Evolutionary conservation across 176 grass and related monocot genomes (phyloP).

Genomic region (Carex littledalei): DNA sequence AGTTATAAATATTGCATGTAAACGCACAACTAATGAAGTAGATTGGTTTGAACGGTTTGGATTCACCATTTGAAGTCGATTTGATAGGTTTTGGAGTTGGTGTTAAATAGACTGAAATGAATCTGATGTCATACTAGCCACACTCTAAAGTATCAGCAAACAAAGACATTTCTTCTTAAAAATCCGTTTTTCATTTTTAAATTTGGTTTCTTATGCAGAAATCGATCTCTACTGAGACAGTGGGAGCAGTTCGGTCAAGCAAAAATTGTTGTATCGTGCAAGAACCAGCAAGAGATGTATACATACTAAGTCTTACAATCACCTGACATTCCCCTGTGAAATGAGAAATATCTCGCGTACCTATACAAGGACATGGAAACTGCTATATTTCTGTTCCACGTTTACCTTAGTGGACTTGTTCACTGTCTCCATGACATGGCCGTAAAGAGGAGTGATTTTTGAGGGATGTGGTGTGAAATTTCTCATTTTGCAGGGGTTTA

Average conservation of each 20-base stretch:
- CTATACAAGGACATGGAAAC: neutral
- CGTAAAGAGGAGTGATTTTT: neutral
- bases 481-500: neutral
- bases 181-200: neutral
- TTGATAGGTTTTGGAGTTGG: too few relatives aligned
- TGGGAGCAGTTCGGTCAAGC: slow-evolving; percentile 95
- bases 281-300: slow-evolving; percentile 98
- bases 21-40: too few relatives aligned
- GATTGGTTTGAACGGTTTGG: too few relatives aligned
- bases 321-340: neutral
- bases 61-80: too few relatives aligned
- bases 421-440: neutral
- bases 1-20: too few relatives aligned
- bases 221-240: slow-evolving; percentile 64
- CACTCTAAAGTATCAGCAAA: neutral
- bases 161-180: neutral
- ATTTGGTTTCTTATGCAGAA: slow-evolving; percentile 36
- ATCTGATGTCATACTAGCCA: too few relatives aligned
- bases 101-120: too few relatives aligned
- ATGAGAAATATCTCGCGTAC: neutral
- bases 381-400: neutral
- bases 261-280: slow-evolving; percentile 94
- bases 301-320: neutral
- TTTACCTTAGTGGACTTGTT: neutral
- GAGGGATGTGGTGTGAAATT: neutral